Evolutionary conservation across 805 yeast species (phyloP).

Genomic region (Maudiozyma turicensis): DNA sequence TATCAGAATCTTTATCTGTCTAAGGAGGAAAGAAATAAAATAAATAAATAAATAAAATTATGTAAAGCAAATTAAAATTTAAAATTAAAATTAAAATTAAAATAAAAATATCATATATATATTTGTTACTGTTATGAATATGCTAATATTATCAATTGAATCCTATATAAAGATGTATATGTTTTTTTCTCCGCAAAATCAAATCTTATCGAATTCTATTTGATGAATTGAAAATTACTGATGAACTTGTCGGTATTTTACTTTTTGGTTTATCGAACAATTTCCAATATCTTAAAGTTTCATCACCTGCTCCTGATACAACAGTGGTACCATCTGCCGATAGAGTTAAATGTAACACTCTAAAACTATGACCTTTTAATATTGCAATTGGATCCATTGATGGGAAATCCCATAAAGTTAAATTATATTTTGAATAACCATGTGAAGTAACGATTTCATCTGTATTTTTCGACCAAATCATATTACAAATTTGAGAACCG

Average conservation of each 20-base stretch:
- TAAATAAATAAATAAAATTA: too few species aligned
- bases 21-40: too few species aligned
- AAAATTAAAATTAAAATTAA: too few species aligned
- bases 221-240: conserved; percentile 63
- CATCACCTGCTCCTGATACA: conserved; percentile 98
- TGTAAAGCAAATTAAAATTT: too few species aligned
- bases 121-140: too few species aligned
- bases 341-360: conserved; percentile 81
- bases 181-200: neutral
- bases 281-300: conserved; percentile 91
- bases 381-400: conserved; percentile 87
- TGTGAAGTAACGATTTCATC: conserved; percentile 91
- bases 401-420: conserved; percentile 90
- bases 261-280: conserved; percentile 70
- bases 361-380: conserved; percentile 85
- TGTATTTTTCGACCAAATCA: conserved; percentile 86
- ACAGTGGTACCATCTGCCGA: conserved; percentile 95
- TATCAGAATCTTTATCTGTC: conserved; percentile 12
- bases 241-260: conserved; percentile 43
- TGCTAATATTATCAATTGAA: too few species aligned
- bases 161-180: neutral
- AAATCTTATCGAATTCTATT: conserved; percentile 49
- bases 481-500: conserved; percentile 92
- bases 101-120: too few species aligned
- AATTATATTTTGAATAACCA: conserved; percentile 85